Percentiles rank a stretch among this genome's conserved stretches.
Conservation (phyloP, 1,284 basidiomycete species). For the Apiotrichum sp. region DNA sequence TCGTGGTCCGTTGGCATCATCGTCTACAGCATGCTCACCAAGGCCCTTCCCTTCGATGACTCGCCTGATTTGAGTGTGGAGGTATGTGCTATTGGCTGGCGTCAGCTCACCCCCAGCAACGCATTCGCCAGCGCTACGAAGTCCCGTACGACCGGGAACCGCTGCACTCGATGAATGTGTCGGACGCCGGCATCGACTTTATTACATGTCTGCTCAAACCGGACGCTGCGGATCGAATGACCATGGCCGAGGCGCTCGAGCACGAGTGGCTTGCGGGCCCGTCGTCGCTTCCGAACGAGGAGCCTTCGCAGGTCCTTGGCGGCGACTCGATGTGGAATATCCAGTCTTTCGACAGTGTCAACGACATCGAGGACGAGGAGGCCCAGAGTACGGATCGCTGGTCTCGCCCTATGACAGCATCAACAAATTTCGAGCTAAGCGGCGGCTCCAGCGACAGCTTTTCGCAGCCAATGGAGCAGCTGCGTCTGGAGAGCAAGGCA, state of each 20-base stretch:
- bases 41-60: conserved; percentile 47
- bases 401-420: conserved; percentile 31
- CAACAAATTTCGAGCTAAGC: conserved; percentile 30
- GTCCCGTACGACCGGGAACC: conserved; percentile 60
- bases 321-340: conserved; percentile 40
- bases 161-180: conserved; percentile 41
- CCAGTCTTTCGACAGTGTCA: conserved; percentile 27
- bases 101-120: conserved; percentile 20
- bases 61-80: conserved; percentile 33
- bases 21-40: conserved; percentile 59
- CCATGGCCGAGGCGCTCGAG: conserved; percentile 54
- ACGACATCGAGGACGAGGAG: conserved; percentile 10
- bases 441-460: conserved; percentile 29
- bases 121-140: conserved; percentile 55
- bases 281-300: conserved; percentile 24
- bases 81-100: conserved; percentile 15
- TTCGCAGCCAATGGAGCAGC: conserved; percentile 35
- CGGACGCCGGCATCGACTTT: conserved; percentile 49
- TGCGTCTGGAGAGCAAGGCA: conserved; percentile 21
- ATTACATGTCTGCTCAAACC: conserved; percentile 52
- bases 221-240: conserved; percentile 56
- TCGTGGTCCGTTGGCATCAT: conserved; percentile 92
- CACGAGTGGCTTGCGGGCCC: conserved; percentile 60
- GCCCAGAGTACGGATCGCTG: conserved; percentile 12
- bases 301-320: conserved; percentile 25